Base-by-base conservation (phyloP, 2,329 filamentous ascomycete genomes). In the Fusarium aywerte region DNA sequence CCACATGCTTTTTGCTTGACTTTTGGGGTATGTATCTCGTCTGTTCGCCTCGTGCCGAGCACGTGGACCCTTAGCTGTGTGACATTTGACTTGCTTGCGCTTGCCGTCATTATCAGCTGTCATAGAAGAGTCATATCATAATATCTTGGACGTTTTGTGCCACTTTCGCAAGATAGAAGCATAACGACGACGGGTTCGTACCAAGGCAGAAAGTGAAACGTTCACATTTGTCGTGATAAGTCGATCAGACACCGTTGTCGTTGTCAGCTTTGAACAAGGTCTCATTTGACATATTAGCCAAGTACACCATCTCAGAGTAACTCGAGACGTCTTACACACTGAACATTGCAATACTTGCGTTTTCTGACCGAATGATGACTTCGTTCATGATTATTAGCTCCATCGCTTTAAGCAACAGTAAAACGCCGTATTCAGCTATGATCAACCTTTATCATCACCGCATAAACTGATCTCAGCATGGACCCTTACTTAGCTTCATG, bases 21-120 rank as follows among this genome's bases (percentile, higher is more conserved):
- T 29, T 23, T 43, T 12, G n/a, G n/a, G n/a, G n/a, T 9, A 15
- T 8, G 32, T 25, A 20, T 51, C 25, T 50, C 21, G 33, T 49
- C 36, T 58, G 53, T 47, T 43, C 45, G 32, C 61, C 50, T 55
- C 38, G 55, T 62, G 60, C 38, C 35, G 39, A 52, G 23, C 65
- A 61, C 60, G 55, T 68, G 55, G 44, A 32, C 16, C 33, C 39
- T 36, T 58, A 32, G 51, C 50, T 67, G 58, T 48, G 61, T 58
- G 64, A 52, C 65, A 65, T 57, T 49, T 45, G 55, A 33, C 56
- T 49, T 52, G 23, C 38, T 48, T 63, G 25, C 25, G 27, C n/a
- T 35, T 23, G 36, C 42, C 45, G 29, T 32, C 25, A 35, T 48
- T 15, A 44, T 43, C 20, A 27, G 13, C 27, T 36, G 23, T 27